Percentiles rank a stretch among this genome's conserved stretches.
These are phyloP conservation scores for Penicillium verhagenii DNA, from an alignment of 495 filamentous ascomycete species.

Conservation along the genomic window DNA sequence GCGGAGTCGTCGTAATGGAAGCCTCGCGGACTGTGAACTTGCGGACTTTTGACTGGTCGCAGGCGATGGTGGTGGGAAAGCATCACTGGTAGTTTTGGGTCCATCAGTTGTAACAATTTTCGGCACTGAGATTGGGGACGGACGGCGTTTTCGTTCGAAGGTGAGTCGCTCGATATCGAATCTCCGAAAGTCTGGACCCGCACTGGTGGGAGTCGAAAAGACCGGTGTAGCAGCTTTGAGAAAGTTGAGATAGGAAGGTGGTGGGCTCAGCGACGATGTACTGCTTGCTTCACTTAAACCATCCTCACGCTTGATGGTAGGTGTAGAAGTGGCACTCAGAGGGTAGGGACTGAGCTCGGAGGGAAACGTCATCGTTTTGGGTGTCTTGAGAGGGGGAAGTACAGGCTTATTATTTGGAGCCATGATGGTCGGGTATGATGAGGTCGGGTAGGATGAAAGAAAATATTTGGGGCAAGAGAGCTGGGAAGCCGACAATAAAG, in stretches of 20 bases:
- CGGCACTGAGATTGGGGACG: constrained; percentile 42
- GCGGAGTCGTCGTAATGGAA: constrained; percentile 33
- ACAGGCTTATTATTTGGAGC: constrained; percentile 56
- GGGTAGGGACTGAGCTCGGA: constrained; percentile 56
- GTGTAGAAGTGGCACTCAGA: background rate
- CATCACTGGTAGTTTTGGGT: background rate
- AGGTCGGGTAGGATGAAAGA: background rate
- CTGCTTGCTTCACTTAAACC: constrained; percentile 44
- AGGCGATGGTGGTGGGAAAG: constrained; percentile 30
- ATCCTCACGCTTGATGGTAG: constrained; percentile 49
- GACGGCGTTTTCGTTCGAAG: constrained; percentile 11
- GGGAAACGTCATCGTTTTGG: constrained; percentile 72
- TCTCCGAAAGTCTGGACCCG: constrained; percentile 32
- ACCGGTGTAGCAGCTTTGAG: constrained; percentile 75
- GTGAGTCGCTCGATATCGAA: constrained; percentile 26
- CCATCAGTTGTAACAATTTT: constrained; percentile 4
- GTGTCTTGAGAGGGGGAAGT: constrained; percentile 73
- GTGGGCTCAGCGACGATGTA: constrained; percentile 80
- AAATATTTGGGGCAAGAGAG: background rate
- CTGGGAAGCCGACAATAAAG: background rate
- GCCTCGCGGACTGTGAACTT: background rate
- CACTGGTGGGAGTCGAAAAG: constrained; percentile 44
- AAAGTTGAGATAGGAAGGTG: constrained; percentile 87
- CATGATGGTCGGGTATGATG: too few species aligned
- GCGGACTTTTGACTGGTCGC: background rate